phyloP scores from a whole-genome alignment of 805 yeast genomes.

The Torulaspora indica region DNA sequence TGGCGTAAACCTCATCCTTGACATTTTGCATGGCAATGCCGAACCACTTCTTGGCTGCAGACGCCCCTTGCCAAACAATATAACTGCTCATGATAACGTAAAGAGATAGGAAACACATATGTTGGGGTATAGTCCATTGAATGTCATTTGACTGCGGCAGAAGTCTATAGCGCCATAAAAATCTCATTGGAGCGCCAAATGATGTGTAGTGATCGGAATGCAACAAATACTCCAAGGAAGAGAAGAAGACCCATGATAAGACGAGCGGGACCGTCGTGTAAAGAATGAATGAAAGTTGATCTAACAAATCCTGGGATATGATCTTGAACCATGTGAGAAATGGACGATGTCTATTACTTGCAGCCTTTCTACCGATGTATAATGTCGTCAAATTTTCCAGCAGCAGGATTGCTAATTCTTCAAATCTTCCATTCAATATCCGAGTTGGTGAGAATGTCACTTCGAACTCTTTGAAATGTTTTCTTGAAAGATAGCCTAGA shows the following conservation, averaged over 20 bases:
- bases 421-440: not conserved
- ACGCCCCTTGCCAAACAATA: slow-evolving; percentile 3
- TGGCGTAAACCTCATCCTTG: slow-evolving; percentile 54
- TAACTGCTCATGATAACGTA: slow-evolving; percentile 10
- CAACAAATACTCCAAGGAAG: slow-evolving; percentile 18
- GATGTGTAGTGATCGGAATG: slow-evolving; percentile 18
- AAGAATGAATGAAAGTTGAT: slow-evolving; percentile 11
- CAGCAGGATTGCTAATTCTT: slow-evolving; percentile 1
- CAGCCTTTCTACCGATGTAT: slow-evolving; percentile 4
- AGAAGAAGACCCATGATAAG: slow-evolving; percentile 14
- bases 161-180: slow-evolving; percentile 16
- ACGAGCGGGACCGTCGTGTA: slow-evolving; percentile 15
- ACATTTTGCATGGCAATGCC: slow-evolving; percentile 38
- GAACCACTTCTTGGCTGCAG: slow-evolving; percentile 22
- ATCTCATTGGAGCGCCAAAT: slow-evolving; percentile 15
- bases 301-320: slow-evolving; percentile 5
- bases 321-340: slow-evolving; percentile 8
- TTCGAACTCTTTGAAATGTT: slow-evolving; percentile 5
- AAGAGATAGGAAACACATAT: slow-evolving; percentile 14
- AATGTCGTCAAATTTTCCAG: slow-evolving; percentile 3
- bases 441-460: slow-evolving; percentile 2
- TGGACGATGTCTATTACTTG: slow-evolving; percentile 12
- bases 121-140: slow-evolving; percentile 24
- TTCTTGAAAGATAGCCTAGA: slow-evolving; percentile 9
- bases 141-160: slow-evolving; percentile 10